Evolutionary conservation across 2,329 filamentous ascomycete genomes (phyloP).

Genomic region (Coleophoma cylindrospora): DNA sequence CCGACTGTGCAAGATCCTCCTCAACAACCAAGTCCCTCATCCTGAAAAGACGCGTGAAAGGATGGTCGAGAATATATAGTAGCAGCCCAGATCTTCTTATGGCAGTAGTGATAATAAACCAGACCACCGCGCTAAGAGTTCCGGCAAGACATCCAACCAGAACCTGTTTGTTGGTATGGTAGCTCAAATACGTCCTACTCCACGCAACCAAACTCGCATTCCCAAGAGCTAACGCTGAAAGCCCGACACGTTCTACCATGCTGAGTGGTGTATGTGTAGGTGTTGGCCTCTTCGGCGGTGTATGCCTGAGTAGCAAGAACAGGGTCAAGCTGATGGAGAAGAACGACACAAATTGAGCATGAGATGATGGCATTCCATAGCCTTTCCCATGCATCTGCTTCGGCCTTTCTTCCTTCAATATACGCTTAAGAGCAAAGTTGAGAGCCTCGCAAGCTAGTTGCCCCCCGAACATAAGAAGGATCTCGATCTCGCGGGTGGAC

Average conservation of each 20-base stretch:
- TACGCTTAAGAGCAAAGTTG: constrained; percentile 84
- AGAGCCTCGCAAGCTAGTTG: constrained; percentile 88
- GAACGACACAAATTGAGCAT: constrained; percentile 91
- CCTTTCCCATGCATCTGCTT: constrained; percentile 80
- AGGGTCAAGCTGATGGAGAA: constrained; percentile 81
- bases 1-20: constrained; percentile 85
- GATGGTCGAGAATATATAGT: constrained; percentile 64
- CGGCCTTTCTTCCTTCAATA: constrained; percentile 89
- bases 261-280: constrained; percentile 49
- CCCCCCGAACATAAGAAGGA: constrained; percentile 83
- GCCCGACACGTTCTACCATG: constrained; percentile 47
- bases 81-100: constrained; percentile 65
- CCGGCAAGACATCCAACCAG: constrained; percentile 73
- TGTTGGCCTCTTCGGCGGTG: constrained; percentile 40
- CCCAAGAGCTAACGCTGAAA: constrained; percentile 52
- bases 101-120: constrained; percentile 71
- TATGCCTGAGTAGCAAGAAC: constrained; percentile 79
- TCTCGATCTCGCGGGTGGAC: constrained; percentile 85
- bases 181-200: constrained; percentile 86
- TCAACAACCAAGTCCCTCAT: constrained; percentile 79
- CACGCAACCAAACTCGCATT: constrained; percentile 67
- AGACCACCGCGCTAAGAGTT: constrained; percentile 62
- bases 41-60: constrained; percentile 60
- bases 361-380: constrained; percentile 95
- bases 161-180: constrained; percentile 87